Percentiles rank a stretch among this genome's conserved stretches.
phyloP scores from a whole-genome alignment of 1,139 yeast species.

The Yamadazyma diospyri region DNA sequence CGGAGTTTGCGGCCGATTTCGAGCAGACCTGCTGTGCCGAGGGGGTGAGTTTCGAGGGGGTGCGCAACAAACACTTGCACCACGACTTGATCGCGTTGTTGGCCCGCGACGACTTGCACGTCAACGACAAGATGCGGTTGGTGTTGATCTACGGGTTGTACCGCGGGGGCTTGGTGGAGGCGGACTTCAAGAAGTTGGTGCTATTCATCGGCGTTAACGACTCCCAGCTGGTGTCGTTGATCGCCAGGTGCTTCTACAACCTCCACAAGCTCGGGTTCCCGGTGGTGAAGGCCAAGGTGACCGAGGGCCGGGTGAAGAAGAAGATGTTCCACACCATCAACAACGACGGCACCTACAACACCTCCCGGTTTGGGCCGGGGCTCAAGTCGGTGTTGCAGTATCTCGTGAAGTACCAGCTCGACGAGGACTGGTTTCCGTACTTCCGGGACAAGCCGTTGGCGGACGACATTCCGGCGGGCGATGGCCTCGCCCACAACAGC shows the following conservation, averaged over 20 bases:
- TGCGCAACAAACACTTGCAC: constrained; percentile 58
- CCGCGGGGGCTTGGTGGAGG: constrained; percentile 78
- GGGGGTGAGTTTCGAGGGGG: constrained; percentile 72
- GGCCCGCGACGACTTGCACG: constrained; percentile 47
- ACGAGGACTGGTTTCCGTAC: constrained; percentile 64
- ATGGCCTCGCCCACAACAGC: constrained; percentile 15
- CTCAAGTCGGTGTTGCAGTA: constrained; percentile 55
- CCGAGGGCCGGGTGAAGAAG: constrained; percentile 37
- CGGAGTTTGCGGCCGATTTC: constrained; percentile 60
- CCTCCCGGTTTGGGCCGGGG: constrained; percentile 77
- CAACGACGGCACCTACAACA: constrained; percentile 62
- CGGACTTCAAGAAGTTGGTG: constrained; percentile 69
- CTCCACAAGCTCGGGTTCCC: constrained; percentile 65
- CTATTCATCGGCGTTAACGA: constrained; percentile 64
- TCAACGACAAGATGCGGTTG: constrained; percentile 69
- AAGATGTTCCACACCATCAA: constrained; percentile 62
- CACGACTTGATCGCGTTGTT: constrained; percentile 62
- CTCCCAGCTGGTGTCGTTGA: constrained; percentile 48
- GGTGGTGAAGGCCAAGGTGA: constrained; percentile 50
- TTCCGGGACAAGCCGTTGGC: constrained; percentile 72
- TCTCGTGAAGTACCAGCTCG: constrained; percentile 47
- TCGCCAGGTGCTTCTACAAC: constrained; percentile 55
- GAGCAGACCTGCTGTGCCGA: constrained; percentile 76
- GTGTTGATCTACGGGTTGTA: constrained; percentile 76
- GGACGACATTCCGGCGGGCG: constrained; percentile 42